Evolutionary conservation across 306 rosid species (phyloP), one percentile per base, ranked within the genome.

Genomic region (Macrotyloma uniflorum): DNA sequence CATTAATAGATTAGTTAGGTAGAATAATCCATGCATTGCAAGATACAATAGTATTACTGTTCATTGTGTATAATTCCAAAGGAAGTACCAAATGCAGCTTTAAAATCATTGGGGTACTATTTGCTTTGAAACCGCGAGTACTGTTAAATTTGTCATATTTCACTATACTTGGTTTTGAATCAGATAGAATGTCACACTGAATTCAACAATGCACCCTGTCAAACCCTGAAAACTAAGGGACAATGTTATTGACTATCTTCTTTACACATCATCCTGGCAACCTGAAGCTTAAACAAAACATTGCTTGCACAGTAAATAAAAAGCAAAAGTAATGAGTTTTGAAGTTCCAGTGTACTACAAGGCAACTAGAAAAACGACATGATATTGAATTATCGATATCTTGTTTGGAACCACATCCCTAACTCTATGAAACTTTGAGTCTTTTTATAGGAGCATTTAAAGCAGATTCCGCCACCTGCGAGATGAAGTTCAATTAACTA

Each of bases 401-500:
- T 95, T 95, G 88, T 92, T 92, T 51, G 98, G 98, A 85, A 97
- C 98, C 62, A 92, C 98, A 77, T 91, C 97, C 85, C 99, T 89
- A 75, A 95, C 98, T 84, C 89, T 84, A 47, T 89, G 93, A 84
- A 95, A 95, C 71, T 20, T 72, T 20, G 96, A 70, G 63, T 92
- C 91, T 62, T 84, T n/a, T 77, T 74, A 95, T 87, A 14, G 46
- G 51, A 74, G 93, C 88, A 70, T 85, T 83, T 83, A 95, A 83
- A 80, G 91, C 91, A 69, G 91, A 86, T 84, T 91, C 98, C 14
- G 98, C 98, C 75, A 13, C 88, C 98, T 95, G 88, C 79, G 85
- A 54, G 19, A 66, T 72, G 35, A 20, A 68, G 75, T 23, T 74
- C 57, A 76, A 58, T 55, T 35, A 80, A 50, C 71, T 16, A 26